Percentiles rank a stretch among this genome's conserved stretches.
Conservation (phyloP, 306 rosid genomes). For the Citrullus colocynthis region DNA sequence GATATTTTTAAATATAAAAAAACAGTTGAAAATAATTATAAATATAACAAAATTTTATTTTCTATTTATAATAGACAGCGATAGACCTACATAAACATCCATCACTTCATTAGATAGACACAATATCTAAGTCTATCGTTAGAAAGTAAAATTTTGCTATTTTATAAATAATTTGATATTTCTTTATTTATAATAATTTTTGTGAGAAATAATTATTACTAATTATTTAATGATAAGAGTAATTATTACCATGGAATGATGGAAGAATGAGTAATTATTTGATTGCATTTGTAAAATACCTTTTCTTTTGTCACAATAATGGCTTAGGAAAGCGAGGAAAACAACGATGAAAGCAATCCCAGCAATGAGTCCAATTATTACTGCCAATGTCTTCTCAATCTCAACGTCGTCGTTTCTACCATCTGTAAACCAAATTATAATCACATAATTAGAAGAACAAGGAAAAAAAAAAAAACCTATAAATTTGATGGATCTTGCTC, state of each 20-base stretch:
- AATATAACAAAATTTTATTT: too few species aligned
- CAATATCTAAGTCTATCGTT: too few species aligned
- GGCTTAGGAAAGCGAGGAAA: conserved; percentile 13
- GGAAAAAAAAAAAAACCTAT: background rate
- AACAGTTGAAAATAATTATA: too few species aligned
- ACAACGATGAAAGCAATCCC: conserved; percentile 7
- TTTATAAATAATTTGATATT: too few species aligned
- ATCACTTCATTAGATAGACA: too few species aligned
- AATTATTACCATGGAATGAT: background rate
- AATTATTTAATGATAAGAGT: background rate
- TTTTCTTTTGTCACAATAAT: conserved; percentile 8
- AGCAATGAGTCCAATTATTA: conserved; percentile 10
- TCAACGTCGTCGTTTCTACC: conserved; percentile 33
- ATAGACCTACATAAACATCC: too few species aligned
- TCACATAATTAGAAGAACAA: too few species aligned
- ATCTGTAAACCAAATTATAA: background rate
- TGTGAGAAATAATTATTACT: too few species aligned
- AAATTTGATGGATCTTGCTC: background rate
- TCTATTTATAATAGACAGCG: too few species aligned
- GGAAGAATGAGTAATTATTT: background rate
- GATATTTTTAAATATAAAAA: too few species aligned
- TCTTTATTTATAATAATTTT: too few species aligned
- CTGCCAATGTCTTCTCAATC: conserved; percentile 12
- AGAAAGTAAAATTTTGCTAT: too few species aligned
- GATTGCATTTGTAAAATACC: background rate